Conservation (phyloP, 2,329 filamentous ascomycete species). For the Cladosporium phlei region DNA sequence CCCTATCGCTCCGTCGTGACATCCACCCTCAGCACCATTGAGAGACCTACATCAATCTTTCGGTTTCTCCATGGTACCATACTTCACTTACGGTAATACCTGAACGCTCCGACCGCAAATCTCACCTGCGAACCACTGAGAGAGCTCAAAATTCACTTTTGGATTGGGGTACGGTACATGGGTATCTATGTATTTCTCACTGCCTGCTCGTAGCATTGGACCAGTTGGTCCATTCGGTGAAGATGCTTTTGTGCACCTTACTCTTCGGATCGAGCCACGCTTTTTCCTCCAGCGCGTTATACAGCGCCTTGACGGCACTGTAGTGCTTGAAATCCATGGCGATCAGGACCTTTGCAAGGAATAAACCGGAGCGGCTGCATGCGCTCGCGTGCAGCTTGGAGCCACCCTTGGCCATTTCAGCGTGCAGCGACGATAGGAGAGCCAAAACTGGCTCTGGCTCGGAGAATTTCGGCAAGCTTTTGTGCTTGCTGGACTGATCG, state of each 20-base stretch:
- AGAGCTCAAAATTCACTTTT: no score
- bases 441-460: conserved; percentile 43
- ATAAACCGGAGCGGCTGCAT: conserved; percentile 67
- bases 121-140: no score
- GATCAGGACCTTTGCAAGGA: conserved; percentile 60
- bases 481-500: conserved; percentile 54
- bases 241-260: conserved; percentile 39
- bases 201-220: conserved; percentile 28
- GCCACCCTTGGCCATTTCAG: conserved; percentile 56
- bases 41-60: no score
- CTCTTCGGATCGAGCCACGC: conserved; percentile 41
- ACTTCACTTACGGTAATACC: no score
- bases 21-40: no score
- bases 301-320: conserved; percentile 36
- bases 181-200: not conserved
- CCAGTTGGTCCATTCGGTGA: conserved; percentile 47
- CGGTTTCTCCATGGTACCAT: no score
- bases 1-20: no score
- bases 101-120: no score
- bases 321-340: conserved; percentile 41
- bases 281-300: conserved; percentile 39
- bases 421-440: conserved; percentile 63
- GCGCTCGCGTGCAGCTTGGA: conserved; percentile 69
- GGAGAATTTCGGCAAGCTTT: conserved; percentile 29
- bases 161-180: no score